Conservation (phyloP, 1,139 yeast species). For the Barnettozyma hawaiiensis region DNA sequence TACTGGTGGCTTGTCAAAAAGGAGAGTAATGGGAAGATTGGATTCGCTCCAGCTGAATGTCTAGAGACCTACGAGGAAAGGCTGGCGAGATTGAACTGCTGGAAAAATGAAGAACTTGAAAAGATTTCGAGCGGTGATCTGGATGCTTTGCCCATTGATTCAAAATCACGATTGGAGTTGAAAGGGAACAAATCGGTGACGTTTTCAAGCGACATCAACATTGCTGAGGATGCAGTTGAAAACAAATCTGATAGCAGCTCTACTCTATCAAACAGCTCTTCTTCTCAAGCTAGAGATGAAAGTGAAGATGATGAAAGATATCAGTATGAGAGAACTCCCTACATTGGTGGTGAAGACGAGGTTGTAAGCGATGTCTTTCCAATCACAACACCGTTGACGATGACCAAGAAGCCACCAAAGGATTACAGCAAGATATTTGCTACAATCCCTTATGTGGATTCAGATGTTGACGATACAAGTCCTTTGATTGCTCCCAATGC, state of each 20-base stretch:
- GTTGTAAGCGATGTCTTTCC: slow-evolving; percentile 26
- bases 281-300: slow-evolving; percentile 19
- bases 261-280: slow-evolving; percentile 9
- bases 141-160: slow-evolving; percentile 4
- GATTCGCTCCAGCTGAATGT: slow-evolving; percentile 96
- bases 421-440: neutral
- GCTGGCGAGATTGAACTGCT: slow-evolving; percentile 85
- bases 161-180: slow-evolving; percentile 8
- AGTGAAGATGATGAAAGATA: slow-evolving; percentile 27
- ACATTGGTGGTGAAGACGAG: slow-evolving; percentile 28
- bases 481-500: slow-evolving; percentile 25
- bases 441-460: slow-evolving; percentile 10
- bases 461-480: slow-evolving; percentile 20
- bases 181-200: slow-evolving; percentile 31
- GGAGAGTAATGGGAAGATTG: slow-evolving; percentile 64
- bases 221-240: slow-evolving; percentile 11
- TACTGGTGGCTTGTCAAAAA: slow-evolving; percentile 96
- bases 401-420: slow-evolving; percentile 15
- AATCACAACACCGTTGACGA: slow-evolving; percentile 18
- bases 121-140: slow-evolving; percentile 29
- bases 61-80: slow-evolving; percentile 89
- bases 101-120: slow-evolving; percentile 79
- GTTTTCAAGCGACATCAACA: slow-evolving; percentile 26
- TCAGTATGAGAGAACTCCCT: slow-evolving; percentile 11
- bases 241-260: slow-evolving; percentile 10